Conservation (phyloP, 2,329 filamentous ascomycete genomes). For the Mycocentrospora acerina region DNA sequence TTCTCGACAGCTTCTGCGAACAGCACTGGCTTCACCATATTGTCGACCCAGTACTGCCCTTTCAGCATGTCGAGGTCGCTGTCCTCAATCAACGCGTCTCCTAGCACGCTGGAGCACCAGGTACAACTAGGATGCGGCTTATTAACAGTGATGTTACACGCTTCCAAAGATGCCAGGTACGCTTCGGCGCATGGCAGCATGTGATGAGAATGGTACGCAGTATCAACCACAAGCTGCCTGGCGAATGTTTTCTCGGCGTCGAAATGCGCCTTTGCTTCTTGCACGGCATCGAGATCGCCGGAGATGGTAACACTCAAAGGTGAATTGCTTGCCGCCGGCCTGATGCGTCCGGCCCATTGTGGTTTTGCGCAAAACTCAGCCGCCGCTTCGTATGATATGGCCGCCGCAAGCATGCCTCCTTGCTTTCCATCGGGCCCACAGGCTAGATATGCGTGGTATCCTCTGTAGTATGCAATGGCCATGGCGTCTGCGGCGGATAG, state of each 20-base stretch:
- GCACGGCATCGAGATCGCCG: slow-evolving; percentile 45
- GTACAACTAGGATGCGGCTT: not conserved
- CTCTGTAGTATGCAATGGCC: slow-evolving; percentile 15
- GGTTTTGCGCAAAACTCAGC: not conserved
- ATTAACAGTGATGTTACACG: not conserved
- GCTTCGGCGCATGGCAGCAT: slow-evolving; percentile 30
- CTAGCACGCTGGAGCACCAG: slow-evolving; percentile 7
- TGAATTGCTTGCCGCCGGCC: slow-evolving; percentile 27
- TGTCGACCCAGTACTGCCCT: slow-evolving; percentile 48
- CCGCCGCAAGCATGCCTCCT: slow-evolving; percentile 39
- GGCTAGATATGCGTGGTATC: slow-evolving; percentile 1
- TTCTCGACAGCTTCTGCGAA: slow-evolving; percentile 47
- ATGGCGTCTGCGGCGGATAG: slow-evolving; percentile 12
- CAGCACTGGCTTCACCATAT: slow-evolving; percentile 38
- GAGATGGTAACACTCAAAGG: slow-evolving; percentile 47
- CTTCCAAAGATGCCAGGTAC: slow-evolving; percentile 11
- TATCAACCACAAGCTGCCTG: slow-evolving; percentile 45
- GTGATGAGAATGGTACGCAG: slow-evolving; percentile 50
- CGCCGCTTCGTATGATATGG: slow-evolving; percentile 5
- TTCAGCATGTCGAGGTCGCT: slow-evolving; percentile 15
- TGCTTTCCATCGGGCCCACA: slow-evolving; percentile 1
- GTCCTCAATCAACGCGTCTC: not conserved
- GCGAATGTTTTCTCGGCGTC: slow-evolving; percentile 42
- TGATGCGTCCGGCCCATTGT: slow-evolving; percentile 15
- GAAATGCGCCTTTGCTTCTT: slow-evolving; percentile 20